Conservation (phyloP, 441 rosid genomes). For the Manihot esculenta region DNA sequence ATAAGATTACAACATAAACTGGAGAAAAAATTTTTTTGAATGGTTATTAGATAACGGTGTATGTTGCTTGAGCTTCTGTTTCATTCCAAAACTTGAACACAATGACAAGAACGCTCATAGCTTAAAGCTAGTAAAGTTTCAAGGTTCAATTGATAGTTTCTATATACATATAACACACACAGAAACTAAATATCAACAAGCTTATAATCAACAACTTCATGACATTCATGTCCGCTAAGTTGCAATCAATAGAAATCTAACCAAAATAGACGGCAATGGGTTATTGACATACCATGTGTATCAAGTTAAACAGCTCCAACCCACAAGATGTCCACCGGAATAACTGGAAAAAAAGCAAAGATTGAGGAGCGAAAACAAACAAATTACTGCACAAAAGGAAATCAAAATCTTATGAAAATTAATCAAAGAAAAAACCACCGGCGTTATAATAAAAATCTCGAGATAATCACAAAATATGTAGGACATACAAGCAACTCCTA, state of each 20-base stretch:
- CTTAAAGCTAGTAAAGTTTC: not conserved
- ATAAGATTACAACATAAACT: not conserved
- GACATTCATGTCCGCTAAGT: not conserved
- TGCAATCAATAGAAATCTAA: not conserved
- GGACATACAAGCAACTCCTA: too few species aligned
- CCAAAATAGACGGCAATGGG: not conserved
- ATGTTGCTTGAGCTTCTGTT: slow-evolving; percentile 2
- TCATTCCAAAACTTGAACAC: not conserved
- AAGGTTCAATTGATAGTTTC: not conserved
- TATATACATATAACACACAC: not conserved
- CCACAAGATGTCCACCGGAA: slow-evolving; percentile 8
- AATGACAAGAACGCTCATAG: not conserved
- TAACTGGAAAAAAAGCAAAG: slow-evolving; percentile 18
- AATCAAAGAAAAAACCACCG: not conserved
- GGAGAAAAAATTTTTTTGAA: not conserved
- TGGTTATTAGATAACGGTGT: too few species aligned
- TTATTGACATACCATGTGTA: slow-evolving; percentile 34
- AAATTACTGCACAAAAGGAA: not conserved
- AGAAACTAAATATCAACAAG: not conserved
- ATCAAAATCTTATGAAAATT: slow-evolving; percentile 19
- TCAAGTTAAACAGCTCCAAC: slow-evolving; percentile 13
- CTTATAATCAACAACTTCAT: not conserved
- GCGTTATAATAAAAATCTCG: not conserved
- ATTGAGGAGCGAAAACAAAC: slow-evolving; percentile 7
- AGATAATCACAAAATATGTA: not conserved